phyloP scores from a whole-genome alignment of 768 basidiomycete species.

The Crucibulum laeve region DNA sequence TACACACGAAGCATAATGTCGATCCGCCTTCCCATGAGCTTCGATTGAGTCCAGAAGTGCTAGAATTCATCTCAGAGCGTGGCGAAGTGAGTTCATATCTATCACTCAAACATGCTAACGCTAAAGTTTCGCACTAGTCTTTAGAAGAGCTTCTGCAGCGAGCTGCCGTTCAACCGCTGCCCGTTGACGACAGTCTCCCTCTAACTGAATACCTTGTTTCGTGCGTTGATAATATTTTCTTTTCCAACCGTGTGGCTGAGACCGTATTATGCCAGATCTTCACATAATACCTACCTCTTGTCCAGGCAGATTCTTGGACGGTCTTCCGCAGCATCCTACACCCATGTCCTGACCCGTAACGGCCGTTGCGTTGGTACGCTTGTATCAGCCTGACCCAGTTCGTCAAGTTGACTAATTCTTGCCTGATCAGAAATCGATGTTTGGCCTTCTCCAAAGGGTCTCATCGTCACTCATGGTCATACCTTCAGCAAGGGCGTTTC shows the following conservation, averaged over 20 bases:
- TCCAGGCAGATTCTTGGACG: slow-evolving; percentile 53
- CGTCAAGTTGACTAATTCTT: too few species aligned
- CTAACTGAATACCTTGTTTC: slow-evolving; percentile 57
- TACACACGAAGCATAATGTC: slow-evolving; percentile 30
- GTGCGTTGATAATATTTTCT: slow-evolving; percentile 19
- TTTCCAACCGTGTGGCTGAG: slow-evolving; percentile 6
- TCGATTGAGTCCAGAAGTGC: slow-evolving; percentile 33
- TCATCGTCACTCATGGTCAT: slow-evolving; percentile 58
- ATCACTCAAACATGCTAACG: background rate
- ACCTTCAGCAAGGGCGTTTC: slow-evolving; percentile 51
- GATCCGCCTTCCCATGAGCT: slow-evolving; percentile 12
- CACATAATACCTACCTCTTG: slow-evolving; percentile 65
- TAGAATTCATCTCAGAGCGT: slow-evolving; percentile 25
- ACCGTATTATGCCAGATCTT: slow-evolving; percentile 36
- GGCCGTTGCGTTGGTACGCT: slow-evolving; percentile 49
- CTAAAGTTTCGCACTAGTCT: slow-evolving; percentile 11
- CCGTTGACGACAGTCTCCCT: slow-evolving; percentile 40
- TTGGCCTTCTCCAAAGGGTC: slow-evolving; percentile 52
- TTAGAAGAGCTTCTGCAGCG: slow-evolving; percentile 28
- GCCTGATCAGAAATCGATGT: slow-evolving; percentile 53
- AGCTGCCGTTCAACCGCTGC: slow-evolving; percentile 28
- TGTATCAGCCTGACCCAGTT: background rate
- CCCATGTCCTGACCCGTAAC: slow-evolving; percentile 44
- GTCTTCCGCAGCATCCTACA: slow-evolving; percentile 50
- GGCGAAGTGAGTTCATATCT: slow-evolving; percentile 20